Evolutionary conservation across 805 yeast species (phyloP).

Genomic region (Yamadazyma tumulicola): DNA sequence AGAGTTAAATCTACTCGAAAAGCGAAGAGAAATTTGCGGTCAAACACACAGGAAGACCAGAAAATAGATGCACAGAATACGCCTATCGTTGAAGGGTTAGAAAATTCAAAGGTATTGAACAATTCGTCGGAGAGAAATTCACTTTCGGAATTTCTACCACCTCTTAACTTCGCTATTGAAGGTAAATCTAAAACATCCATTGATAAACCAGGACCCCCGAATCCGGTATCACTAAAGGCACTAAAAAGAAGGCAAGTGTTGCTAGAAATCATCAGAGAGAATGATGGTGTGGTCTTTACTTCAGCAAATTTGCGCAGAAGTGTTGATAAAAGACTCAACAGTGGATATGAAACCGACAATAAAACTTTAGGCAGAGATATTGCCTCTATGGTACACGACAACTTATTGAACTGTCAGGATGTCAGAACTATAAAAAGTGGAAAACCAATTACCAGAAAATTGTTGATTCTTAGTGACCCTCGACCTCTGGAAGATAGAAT

Average conservation of each 20-base stretch:
- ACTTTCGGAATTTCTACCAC: neutral
- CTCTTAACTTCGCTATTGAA: neutral
- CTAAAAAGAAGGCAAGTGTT: conserved; percentile 26
- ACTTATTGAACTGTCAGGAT: conserved; percentile 21
- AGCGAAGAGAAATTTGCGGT: neutral
- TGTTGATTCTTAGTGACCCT: conserved; percentile 29
- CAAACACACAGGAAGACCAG: neutral
- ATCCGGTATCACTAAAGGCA: conserved; percentile 20
- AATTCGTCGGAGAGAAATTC: neutral
- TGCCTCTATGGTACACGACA: conserved; percentile 19
- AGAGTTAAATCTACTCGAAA: neutral
- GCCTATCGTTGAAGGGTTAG: neutral
- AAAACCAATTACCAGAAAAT: conserved; percentile 24
- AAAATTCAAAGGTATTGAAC: neutral
- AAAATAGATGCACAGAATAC: too few species aligned
- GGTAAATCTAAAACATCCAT: neutral
- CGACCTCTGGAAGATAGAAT: conserved; percentile 28
- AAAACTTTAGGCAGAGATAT: conserved; percentile 41
- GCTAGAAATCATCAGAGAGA: conserved; percentile 25
- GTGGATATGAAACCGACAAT: conserved; percentile 29
- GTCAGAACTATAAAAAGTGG: conserved; percentile 25
- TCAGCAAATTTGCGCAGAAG: conserved; percentile 29
- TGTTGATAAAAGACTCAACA: conserved; percentile 28
- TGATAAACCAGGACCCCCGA: neutral
- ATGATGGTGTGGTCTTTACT: conserved; percentile 39